phyloP scores from a whole-genome alignment of 2,329 filamentous ascomycete genomes.

The Aspergillus udagawae region DNA sequence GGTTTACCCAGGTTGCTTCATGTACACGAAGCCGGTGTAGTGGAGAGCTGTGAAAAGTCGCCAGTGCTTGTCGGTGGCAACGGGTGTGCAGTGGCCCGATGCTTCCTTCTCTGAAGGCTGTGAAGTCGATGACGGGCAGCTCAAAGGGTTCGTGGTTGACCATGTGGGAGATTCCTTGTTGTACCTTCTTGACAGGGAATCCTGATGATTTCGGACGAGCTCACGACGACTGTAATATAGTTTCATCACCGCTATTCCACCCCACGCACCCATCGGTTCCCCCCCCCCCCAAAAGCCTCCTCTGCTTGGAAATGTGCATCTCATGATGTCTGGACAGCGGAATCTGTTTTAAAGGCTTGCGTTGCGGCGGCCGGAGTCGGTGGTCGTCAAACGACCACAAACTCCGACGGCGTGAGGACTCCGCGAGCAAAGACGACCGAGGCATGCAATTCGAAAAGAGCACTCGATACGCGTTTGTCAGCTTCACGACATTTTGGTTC shows the following conservation, averaged over 20 bases:
- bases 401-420: not conserved
- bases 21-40: not conserved
- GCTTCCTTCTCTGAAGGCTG: not conserved
- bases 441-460: not conserved
- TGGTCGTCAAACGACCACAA: not conserved
- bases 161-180: not conserved
- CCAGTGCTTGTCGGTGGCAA: not conserved
- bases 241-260: not conserved
- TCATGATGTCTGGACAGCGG: not conserved
- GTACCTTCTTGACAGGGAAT: not conserved
- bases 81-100: not conserved
- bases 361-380: not conserved
- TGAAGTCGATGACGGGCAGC: not conserved
- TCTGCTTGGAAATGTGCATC: too few relatives aligned
- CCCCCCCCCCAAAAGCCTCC: too few relatives aligned
- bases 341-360: not conserved
- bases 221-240: not conserved
- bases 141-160: not conserved
- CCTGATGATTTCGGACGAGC: not conserved
- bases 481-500: not conserved
- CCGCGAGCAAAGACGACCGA: not conserved
- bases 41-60: not conserved
- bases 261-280: too few relatives aligned
- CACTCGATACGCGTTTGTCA: not conserved
- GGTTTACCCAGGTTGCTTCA: not conserved